Conservation (phyloP, 2,329 filamentous ascomycete species). For the Eurotiales sp. region DNA sequence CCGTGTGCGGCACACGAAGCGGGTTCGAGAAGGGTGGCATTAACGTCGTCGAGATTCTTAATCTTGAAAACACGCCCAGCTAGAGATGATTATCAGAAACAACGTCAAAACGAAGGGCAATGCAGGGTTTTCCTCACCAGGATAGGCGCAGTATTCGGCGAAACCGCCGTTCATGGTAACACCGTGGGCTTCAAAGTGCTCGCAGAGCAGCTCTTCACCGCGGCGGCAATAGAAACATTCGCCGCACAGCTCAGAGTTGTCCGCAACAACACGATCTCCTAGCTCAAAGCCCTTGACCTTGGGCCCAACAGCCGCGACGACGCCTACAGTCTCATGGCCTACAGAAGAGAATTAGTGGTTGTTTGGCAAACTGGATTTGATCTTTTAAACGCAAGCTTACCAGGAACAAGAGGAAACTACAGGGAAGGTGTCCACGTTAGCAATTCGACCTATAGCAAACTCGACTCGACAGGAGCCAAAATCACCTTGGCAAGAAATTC, state of each 20-base stretch:
- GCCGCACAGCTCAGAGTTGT: conserved; percentile 59
- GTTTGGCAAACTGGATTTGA: neutral
- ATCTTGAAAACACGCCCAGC: conserved; percentile 61
- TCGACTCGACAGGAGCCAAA: neutral
- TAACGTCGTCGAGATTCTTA: conserved; percentile 60
- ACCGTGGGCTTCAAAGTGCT: conserved; percentile 63
- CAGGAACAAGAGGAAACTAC: conserved; percentile 62
- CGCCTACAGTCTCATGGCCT: conserved; percentile 66
- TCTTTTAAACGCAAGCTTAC: conserved; percentile 24
- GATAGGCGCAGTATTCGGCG: conserved; percentile 63
- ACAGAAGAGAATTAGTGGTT: conserved; percentile 10
- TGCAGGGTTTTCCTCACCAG: conserved; percentile 23
- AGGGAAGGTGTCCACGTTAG: conserved; percentile 7
- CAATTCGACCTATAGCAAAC: neutral
- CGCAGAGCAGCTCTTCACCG: conserved; percentile 64
- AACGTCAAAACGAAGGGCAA: neutral
- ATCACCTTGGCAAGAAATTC: conserved; percentile 59
- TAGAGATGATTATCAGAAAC: conserved; percentile 16
- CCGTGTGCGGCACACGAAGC: conserved; percentile 67
- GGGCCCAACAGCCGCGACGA: conserved; percentile 56
- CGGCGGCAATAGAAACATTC: conserved; percentile 72
- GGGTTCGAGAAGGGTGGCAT: conserved; percentile 65
- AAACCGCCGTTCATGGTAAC: conserved; percentile 63
- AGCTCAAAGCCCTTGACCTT: conserved; percentile 59
- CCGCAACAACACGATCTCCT: conserved; percentile 60